Base-by-base conservation (phyloP, 352 stramenopile species). In the Globisporangium cederbergense region DNA sequence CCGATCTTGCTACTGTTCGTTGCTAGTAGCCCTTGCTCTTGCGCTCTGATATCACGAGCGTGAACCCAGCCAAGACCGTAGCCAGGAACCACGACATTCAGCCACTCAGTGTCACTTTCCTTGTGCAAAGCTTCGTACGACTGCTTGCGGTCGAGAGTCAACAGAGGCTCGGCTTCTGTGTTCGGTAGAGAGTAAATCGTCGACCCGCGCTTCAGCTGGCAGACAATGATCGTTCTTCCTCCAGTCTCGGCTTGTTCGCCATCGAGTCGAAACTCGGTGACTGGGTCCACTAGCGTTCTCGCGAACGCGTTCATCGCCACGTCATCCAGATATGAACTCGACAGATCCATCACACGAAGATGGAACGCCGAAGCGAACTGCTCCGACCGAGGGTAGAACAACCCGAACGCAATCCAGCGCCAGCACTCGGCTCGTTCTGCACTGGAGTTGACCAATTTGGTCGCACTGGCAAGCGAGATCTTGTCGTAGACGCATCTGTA, bases 401-500 rank as follows among this genome's bases (percentile, higher is more conserved):
- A 16, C 11, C 49, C 49, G 4, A 54, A 54, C 22, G 22, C 49
- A 36, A 54, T 32, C 49, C 49, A 54, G 22, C 49, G 30, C 49
- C 49, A 54, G 49, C 49, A 54, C 13, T 36, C 38, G 13, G 13
- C 38, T 43, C 25, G 28, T 11, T 20, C 22, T 3, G 18, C 8
- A 43, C 10, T 16, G 13, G 38, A 13, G 38, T 43, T 10, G 38
- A 16, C 13, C 10, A 18, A 16, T 10, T 43, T 43, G 38, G 13
- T 18, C 38, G 13, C 38, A 10, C 9, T 43, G 38, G 38, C 38
- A 16, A 43, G 38, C 38, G 38, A 43, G 10, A 18, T 54, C 30
- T 54, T 22, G 16, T 56, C 50, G 28, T 42, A 56, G 50, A 14
- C 28, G 7, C 28, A 56, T 56, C 50, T 28, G 28, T 56, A 56